Base-by-base conservation (phyloP, 768 basidiomycete genomes). In the Mrakia frigida region DNA sequence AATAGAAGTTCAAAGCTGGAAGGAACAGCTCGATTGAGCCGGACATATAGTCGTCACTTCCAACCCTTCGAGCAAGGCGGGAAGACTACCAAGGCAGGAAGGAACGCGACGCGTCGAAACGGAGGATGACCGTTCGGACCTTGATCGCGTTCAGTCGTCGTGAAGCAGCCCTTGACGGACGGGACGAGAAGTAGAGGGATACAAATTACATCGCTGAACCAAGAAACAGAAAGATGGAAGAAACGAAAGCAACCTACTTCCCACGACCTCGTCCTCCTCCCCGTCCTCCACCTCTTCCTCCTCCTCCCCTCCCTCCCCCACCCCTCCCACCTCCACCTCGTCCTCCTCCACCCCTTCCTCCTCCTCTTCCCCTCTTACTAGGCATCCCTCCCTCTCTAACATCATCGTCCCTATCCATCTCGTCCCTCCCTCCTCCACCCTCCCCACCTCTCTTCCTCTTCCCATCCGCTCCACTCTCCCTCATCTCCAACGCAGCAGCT, bases 341-440 rank as follows among this genome's bases (percentile, higher is more conserved):
- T 23, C 77, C 56, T 21, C 76, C 61, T 50, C 75, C 61, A 2
- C 75, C 70, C 23, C 70, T 6, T 35, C 75, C 75, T 39, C 75
- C 53, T 1, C 75, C 52, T 35, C 75, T 41, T 28, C 56, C 50
- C 61, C 63, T 89, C 75, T 85, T 84, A 60, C 80, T 84, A 23
- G 93, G 92, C 88, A 96, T 89, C 2, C 94, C 95, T 63, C 92
- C 94, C 84, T 98, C 92, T 11, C 93, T 89, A 28, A 90, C 86
- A 84, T 98, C 96, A 81, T 99, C 96, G 79, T 98, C 96, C 77
- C 94, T 86, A 84, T 97, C 95, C 81, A 87, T 87, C 73, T 93
- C 91, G 81, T 94, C 94, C 76, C 85, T 86, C 28, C 86, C 87
- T 21, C 80, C 81, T 16, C 87, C 82, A 65, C 79, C 81, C 35